Evolutionary conservation across 352 stramenopile species (phyloP).

Genomic region (Globisporangium paddicum): DNA sequence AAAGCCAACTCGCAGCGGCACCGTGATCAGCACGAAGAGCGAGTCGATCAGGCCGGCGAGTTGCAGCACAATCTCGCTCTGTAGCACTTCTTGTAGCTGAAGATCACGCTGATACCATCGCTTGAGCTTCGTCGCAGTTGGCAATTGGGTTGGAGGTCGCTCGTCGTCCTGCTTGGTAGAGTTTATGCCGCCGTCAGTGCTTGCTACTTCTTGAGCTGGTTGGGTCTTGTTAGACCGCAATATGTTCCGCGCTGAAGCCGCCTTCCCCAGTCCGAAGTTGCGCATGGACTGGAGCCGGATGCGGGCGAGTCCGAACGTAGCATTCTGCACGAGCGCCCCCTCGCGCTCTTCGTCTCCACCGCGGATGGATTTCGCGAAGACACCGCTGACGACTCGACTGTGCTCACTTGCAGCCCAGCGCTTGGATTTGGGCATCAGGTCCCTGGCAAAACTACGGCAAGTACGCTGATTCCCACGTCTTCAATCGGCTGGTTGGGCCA

Average conservation of each 20-base stretch:
- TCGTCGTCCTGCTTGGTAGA: background rate
- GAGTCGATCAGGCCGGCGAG: slow-evolving; percentile 20
- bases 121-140: background rate
- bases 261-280: slow-evolving; percentile 5
- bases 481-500: background rate
- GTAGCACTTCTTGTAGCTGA: background rate
- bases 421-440: slow-evolving; percentile 12
- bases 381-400: slow-evolving; percentile 14
- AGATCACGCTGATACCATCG: background rate
- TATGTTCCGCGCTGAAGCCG: background rate
- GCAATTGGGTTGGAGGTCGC: background rate
- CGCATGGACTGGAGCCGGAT: slow-evolving; percentile 11
- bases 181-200: background rate
- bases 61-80: background rate
- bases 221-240: background rate
- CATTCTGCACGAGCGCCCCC: slow-evolving; percentile 12
- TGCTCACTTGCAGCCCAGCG: slow-evolving; percentile 15
- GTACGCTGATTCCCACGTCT: background rate
- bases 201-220: background rate
- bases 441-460: background rate
- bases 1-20: slow-evolving; percentile 32
- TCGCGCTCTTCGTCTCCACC: slow-evolving; percentile 14
- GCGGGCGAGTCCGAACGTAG: slow-evolving; percentile 11
- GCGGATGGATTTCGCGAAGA: slow-evolving; percentile 15
- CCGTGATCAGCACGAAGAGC: slow-evolving; percentile 23